Percentiles rank a stretch among this genome's conserved stretches.
Evolutionary conservation across 1,284 basidiomycete species (phyloP).

Genomic region (Rhodotorula mucilaginosa): DNA sequence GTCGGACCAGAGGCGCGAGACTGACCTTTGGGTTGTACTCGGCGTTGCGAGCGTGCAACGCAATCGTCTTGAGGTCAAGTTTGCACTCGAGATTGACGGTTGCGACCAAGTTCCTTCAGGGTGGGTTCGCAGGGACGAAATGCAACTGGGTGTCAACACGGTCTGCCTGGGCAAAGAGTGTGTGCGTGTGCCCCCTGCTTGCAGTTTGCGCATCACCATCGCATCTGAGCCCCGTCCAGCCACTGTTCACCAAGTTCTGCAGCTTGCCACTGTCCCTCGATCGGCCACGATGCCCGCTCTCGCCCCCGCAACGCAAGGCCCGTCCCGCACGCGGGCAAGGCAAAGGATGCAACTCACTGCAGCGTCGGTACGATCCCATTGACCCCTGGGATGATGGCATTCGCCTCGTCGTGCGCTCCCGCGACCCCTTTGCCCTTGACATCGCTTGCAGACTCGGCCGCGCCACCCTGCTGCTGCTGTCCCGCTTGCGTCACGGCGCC

Average conservation of each 20-base stretch:
- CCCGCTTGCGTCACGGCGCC: not conserved
- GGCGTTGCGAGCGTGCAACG: conserved; percentile 94
- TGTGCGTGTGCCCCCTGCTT: too few relatives aligned
- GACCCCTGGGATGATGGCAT: conserved; percentile 53
- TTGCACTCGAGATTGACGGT: conserved; percentile 98
- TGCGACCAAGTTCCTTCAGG: conserved; percentile 81
- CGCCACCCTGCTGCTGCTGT: not conserved
- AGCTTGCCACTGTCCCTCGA: not conserved
- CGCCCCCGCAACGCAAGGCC: not conserved
- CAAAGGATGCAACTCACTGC: conserved; percentile 57
- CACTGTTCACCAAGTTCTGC: not conserved
- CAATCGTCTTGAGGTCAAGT: conserved; percentile 97
- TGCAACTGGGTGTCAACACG: conserved; percentile 4
- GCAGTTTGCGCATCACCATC: too few relatives aligned
- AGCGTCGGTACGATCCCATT: conserved; percentile 92
- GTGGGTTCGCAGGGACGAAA: not conserved
- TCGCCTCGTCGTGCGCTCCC: conserved; percentile 15
- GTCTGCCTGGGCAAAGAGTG: not conserved
- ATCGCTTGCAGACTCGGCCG: not conserved
- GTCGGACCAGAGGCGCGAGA: conserved; percentile 3
- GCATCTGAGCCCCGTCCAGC: not conserved
- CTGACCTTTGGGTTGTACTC: conserved; percentile 99
- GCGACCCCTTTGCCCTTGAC: conserved; percentile 26
- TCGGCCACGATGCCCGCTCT: not conserved
- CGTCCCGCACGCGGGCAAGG: conserved; percentile 1